Base-by-base conservation (phyloP, 2,329 filamentous ascomycete species). In the Sordariomycetes sp. region DNA sequence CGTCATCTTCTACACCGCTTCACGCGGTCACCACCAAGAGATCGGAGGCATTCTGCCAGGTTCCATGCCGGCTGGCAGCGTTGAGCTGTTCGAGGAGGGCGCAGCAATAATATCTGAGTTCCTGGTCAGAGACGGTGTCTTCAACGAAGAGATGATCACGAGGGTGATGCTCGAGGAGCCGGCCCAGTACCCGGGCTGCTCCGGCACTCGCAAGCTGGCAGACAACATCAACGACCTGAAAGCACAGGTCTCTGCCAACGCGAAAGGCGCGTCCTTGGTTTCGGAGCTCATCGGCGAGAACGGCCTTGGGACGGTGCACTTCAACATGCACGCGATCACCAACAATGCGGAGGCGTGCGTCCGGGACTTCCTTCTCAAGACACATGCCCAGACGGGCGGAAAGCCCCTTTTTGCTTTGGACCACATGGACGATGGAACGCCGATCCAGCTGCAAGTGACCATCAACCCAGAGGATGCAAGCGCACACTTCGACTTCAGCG, bases 201-300 rank as follows among this genome's bases (percentile, higher is more conserved):
- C 74, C 35, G 86, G 85, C 3, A 88, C 86, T 1, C 67, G 86
- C 28, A 86, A 84, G 50, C 64, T 93, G 2, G 77, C 74, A 8
- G 86, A 94, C 54, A 93, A 93, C 50, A 67, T 93, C 43, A 88
- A 86, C 34, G 86, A 93, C 51, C 66, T 94, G 26, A 87, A 88
- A 54, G 86, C 86, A 0, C 86, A 93, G 51, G 80, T 92, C 10
- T 85, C 86, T 0, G 85, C 86, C 10, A 93, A 94, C 48, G 81
- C 86, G 46, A 87, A 87, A 46, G 86, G 86, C 8, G 90, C 90
- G 46, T 75, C 74, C 26, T 64, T 90, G 14, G 86, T 88, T 42
- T 72, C 69, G 28, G 67, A 71, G 0, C 61, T 90, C 2, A 86
- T 88, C 42, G 69, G 72, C 18, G 83, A 90, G 45, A 86, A 86